A percentile compares a stretch with the other conserved stretches of the same genome.
These are phyloP conservation scores for Lodderomyces metapsilosis DNA, from an alignment of 1,139 yeast genomes.

Conservation along the genomic window DNA sequence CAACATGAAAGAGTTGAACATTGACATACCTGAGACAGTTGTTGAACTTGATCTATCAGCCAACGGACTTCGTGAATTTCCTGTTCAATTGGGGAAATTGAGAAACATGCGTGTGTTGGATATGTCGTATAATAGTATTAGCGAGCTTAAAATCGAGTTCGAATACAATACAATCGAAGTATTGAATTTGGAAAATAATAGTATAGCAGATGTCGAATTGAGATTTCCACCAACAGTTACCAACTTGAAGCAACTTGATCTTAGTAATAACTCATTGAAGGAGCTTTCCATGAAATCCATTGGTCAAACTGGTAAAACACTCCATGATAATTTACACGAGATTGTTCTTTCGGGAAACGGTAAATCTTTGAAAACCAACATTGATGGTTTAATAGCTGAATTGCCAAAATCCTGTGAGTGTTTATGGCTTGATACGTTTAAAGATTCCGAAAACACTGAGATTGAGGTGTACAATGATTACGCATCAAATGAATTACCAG, in stretches of 20 bases:
- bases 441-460: background rate
- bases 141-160: background rate
- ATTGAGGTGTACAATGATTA: background rate
- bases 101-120: background rate
- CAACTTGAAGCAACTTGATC: background rate
- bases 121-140: background rate
- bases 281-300: background rate
- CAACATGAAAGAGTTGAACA: background rate
- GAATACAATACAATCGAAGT: constrained; percentile 1
- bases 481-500: background rate
- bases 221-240: background rate
- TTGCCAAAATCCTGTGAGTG: background rate
- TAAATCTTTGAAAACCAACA: background rate
- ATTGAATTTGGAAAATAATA: background rate
- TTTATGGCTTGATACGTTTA: background rate
- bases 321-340: background rate
- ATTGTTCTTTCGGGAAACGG: background rate
- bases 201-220: background rate
- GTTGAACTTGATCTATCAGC: background rate
- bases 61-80: background rate
- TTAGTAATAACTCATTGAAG: background rate
- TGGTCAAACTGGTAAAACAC: background rate
- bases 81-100: background rate
- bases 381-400: background rate
- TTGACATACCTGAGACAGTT: background rate